phyloP scores from a whole-genome alignment of 2,329 filamentous ascomycete species.

The Lachnellula arida region DNA sequence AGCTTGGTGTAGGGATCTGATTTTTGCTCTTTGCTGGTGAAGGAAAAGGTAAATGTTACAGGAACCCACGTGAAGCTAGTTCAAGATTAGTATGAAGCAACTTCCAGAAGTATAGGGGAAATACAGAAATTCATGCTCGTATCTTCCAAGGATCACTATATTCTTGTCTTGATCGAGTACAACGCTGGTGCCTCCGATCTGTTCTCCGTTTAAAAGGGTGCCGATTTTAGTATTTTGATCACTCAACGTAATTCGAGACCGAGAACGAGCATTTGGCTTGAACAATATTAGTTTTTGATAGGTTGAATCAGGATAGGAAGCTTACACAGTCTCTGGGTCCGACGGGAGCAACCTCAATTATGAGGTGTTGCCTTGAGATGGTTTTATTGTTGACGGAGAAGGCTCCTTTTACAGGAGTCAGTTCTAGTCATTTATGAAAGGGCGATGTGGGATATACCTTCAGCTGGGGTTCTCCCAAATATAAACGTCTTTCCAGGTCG shows the following conservation, averaged over 20 bases:
- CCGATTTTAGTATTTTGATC: slow-evolving; percentile 84
- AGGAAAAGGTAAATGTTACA: slow-evolving; percentile 75
- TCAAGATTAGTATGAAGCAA: not conserved
- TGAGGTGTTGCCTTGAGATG: slow-evolving; percentile 85
- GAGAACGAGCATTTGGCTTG: slow-evolving; percentile 30
- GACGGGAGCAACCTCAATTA: slow-evolving; percentile 66
- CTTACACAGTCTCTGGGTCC: slow-evolving; percentile 62
- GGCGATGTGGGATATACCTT: slow-evolving; percentile 43
- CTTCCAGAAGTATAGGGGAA: slow-evolving; percentile 3
- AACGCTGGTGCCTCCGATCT: slow-evolving; percentile 58
- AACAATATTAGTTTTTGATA: slow-evolving; percentile 11
- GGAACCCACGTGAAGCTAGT: slow-evolving; percentile 72
- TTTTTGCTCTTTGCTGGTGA: slow-evolving; percentile 65
- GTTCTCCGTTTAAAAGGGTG: slow-evolving; percentile 69
- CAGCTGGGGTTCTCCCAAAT: slow-evolving; percentile 71
- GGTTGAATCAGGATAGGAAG: not conserved
- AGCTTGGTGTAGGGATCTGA: slow-evolving; percentile 59
- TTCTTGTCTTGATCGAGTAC: slow-evolving; percentile 55
- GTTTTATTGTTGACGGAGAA: slow-evolving; percentile 72
- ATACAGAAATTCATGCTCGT: slow-evolving; percentile 57
- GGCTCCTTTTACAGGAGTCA: slow-evolving; percentile 48
- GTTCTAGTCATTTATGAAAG: slow-evolving; percentile 5
- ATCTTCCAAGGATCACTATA: slow-evolving; percentile 67
- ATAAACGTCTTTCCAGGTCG: slow-evolving; percentile 80
- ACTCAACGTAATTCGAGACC: slow-evolving; percentile 67